These are phyloP conservation scores for Yarrowia bubula DNA, from an alignment of 805 yeast genomes.

Conservation along the genomic window DNA sequence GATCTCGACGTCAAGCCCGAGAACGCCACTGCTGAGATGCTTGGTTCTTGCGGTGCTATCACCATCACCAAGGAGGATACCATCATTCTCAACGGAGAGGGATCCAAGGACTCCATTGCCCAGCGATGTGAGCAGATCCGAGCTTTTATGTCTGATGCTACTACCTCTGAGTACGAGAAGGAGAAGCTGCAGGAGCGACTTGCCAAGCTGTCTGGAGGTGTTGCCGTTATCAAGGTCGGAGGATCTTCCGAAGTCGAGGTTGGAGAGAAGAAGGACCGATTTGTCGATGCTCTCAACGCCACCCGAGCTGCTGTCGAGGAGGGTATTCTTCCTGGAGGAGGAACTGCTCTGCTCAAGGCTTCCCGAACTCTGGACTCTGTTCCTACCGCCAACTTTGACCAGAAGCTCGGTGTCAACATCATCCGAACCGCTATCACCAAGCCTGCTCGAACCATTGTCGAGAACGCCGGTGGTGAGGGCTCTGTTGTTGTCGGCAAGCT, in stretches of 20 bases:
- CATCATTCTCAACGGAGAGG: conserved; percentile 88
- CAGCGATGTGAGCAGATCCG: conserved; percentile 94
- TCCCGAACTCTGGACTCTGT: conserved; percentile 68
- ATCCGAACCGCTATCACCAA: conserved; percentile 88
- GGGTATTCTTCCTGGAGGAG: conserved; percentile 99
- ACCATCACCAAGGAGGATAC: conserved; percentile 96
- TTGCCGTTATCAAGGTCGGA: conserved; percentile 96
- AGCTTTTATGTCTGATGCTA: conserved; percentile 66
- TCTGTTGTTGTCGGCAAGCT: conserved; percentile 93
- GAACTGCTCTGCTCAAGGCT: conserved; percentile 95
- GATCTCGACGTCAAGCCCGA: conserved; percentile 95
- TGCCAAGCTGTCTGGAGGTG: conserved; percentile 97
- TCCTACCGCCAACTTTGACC: conserved; percentile 86
- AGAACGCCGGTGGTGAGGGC: conserved; percentile 97
- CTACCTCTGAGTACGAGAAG: conserved; percentile 83
- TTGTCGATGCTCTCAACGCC: conserved; percentile 97
- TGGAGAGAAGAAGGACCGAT: conserved; percentile 98
- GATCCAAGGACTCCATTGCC: conserved; percentile 73
- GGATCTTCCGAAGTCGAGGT: conserved; percentile 97
- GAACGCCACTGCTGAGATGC: conserved; percentile 81
- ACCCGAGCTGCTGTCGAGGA: conserved; percentile 99
- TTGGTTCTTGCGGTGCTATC: conserved; percentile 89
- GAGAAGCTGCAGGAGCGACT: conserved; percentile 97
- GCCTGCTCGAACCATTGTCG: conserved; percentile 94
- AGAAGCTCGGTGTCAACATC: conserved; percentile 91